These are phyloP conservation scores for Lolium multiflorum DNA, from an alignment of 176 grass and related monocot genomes.

Conservation along the genomic window DNA sequence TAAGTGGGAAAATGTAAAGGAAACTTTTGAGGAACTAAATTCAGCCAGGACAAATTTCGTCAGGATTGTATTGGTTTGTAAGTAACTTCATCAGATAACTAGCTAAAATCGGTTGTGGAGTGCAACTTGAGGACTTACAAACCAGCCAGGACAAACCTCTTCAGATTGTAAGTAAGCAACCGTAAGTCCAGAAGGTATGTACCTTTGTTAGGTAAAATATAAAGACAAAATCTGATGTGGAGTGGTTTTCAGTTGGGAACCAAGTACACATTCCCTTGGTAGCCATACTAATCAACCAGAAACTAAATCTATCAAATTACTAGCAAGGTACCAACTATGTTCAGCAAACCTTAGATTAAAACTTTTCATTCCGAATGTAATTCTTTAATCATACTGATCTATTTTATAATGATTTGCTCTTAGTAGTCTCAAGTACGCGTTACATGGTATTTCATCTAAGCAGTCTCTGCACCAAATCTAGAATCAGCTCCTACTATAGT, in stretches of 20 bases:
- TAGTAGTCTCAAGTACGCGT: background rate
- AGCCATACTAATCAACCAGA: background rate
- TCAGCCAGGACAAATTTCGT: background rate
- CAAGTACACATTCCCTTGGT: background rate
- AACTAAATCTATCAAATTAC: conserved; percentile 10
- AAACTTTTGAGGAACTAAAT: background rate
- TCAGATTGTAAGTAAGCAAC: background rate
- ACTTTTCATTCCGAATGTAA: background rate
- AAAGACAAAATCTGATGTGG: background rate
- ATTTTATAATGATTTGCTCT: background rate
- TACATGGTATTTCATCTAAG: background rate
- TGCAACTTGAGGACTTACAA: background rate
- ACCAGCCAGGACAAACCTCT: background rate
- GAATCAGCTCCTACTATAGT: background rate
- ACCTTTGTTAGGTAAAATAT: background rate
- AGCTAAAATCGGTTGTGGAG: background rate
- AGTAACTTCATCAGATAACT: background rate
- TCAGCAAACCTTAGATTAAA: conserved; percentile 7
- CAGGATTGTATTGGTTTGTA: background rate
- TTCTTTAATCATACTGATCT: background rate
- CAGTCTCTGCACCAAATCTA: background rate
- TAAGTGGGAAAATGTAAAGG: background rate
- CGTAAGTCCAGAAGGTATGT: background rate
- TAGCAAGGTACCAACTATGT: background rate
- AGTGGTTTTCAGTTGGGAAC: background rate